A percentile compares a stretch with the other conserved stretches of the same genome.
phyloP scores from a whole-genome alignment of 1,139 yeast genomes.

The Pichia cactophila region DNA sequence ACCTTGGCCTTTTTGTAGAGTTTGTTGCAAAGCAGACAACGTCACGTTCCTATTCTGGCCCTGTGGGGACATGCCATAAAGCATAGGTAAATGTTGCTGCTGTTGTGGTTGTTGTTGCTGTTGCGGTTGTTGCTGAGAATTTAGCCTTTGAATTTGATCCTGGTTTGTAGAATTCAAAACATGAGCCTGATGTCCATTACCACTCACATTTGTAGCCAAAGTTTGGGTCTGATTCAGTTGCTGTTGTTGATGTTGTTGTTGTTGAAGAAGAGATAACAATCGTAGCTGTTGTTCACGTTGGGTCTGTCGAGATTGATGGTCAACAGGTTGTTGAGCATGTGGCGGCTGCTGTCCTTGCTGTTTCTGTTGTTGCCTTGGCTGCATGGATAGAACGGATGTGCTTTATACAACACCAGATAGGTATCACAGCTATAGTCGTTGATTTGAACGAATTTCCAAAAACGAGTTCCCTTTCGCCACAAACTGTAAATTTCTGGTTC shows the following conservation, averaged over 20 bases:
- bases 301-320: constrained; percentile 8
- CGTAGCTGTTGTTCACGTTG: constrained; percentile 15
- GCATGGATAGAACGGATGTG: not conserved
- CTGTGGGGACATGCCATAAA: constrained; percentile 22
- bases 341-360: constrained; percentile 1
- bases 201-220: not conserved
- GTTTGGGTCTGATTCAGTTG: constrained; percentile 4
- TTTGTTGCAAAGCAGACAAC: constrained; percentile 18
- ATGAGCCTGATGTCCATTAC: not conserved
- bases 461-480: not conserved
- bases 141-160: not conserved
- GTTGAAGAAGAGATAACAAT: constrained; percentile 23
- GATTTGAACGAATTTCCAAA: no score
- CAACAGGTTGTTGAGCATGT: not conserved
- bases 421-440: not conserved
- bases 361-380: not conserved
- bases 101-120: constrained; percentile 17
- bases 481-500: no score
- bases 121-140: constrained; percentile 13
- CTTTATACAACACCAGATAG: no score
- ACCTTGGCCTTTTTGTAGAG: constrained; percentile 24
- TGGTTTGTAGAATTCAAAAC: not conserved
- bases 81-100: not conserved
- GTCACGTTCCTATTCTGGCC: constrained; percentile 23
- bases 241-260: constrained; percentile 6